Evolutionary conservation across 192 early-diverging fungal species (phyloP).

Genomic region (Coemansia umbellata): DNA sequence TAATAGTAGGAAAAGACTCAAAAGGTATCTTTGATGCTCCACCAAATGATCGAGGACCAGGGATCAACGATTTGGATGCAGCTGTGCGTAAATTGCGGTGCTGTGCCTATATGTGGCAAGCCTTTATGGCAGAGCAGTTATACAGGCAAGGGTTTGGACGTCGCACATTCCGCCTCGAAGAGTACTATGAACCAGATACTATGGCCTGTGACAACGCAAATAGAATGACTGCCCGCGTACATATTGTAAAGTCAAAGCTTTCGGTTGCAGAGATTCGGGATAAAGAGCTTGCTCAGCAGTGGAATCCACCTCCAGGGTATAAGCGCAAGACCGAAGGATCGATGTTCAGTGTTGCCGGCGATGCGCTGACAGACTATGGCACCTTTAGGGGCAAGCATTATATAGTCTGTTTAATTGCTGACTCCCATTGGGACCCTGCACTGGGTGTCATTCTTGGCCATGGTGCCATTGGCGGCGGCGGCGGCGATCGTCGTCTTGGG

Average conservation of each 20-base stretch:
- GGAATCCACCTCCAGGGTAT: constrained; percentile 36
- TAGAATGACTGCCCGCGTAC: constrained; percentile 56
- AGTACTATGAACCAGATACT: constrained; percentile 53
- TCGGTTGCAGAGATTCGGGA: constrained; percentile 57
- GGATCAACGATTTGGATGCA: constrained; percentile 47
- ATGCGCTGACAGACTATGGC: constrained; percentile 53
- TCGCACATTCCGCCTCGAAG: constrained; percentile 64
- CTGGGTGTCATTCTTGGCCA: constrained; percentile 55
- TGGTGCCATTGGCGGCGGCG: constrained; percentile 62
- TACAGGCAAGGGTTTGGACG: constrained; percentile 65
- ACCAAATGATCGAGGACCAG: constrained; percentile 44
- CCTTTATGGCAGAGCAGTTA: constrained; percentile 67
- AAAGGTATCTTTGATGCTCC: constrained; percentile 58
- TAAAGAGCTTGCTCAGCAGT: constrained; percentile 59
- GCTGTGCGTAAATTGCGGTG: constrained; percentile 58
- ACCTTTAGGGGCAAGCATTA: constrained; percentile 38
- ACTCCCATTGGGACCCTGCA: constrained; percentile 57
- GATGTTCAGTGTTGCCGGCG: constrained; percentile 53
- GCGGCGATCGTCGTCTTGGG: constrained; percentile 51
- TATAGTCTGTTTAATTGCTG: constrained; percentile 56
- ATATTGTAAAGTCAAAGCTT: constrained; percentile 50
- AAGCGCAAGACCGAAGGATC: constrained; percentile 35
- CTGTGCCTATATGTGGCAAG: constrained; percentile 69
- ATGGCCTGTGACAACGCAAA: constrained; percentile 42
- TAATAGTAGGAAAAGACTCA: constrained; percentile 59